These are phyloP conservation scores for Diaporthe vexans DNA, from an alignment of 2,329 filamentous ascomycete genomes.

Conservation along the genomic window DNA sequence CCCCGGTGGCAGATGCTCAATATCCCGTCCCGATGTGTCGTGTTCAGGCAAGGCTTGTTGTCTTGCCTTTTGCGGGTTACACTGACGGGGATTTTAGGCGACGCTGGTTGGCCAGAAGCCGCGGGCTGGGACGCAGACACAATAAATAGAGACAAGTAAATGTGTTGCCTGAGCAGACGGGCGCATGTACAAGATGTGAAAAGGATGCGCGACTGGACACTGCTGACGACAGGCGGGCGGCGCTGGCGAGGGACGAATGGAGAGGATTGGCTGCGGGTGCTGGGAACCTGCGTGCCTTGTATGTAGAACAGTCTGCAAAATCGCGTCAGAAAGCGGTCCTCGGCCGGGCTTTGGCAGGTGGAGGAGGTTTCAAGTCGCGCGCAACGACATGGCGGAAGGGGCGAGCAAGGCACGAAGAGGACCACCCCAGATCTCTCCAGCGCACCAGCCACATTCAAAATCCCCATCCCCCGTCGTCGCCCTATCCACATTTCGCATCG, in stretches of 20 bases:
- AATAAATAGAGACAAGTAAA: constrained; percentile 25
- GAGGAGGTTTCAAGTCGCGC: constrained; percentile 37
- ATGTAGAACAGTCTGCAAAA: constrained; percentile 51
- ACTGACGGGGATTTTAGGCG: constrained; percentile 36
- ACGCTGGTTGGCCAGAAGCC: constrained; percentile 37
- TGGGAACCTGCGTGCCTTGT: constrained; percentile 46
- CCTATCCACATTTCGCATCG: background rate
- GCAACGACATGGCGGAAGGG: constrained; percentile 27
- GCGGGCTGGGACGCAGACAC: constrained; percentile 29
- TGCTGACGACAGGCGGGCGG: constrained; percentile 28
- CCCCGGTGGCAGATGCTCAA: constrained; percentile 35
- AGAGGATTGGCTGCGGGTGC: constrained; percentile 48
- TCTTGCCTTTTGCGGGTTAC: constrained; percentile 41
- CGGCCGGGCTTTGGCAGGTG: constrained; percentile 40
- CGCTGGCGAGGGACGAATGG: constrained; percentile 37
- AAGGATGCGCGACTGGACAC: constrained; percentile 27
- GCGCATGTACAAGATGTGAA: background rate
- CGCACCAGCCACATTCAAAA: constrained; percentile 40
- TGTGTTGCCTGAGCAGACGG: constrained; percentile 10
- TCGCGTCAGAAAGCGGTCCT: constrained; percentile 54
- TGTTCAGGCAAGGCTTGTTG: constrained; percentile 38
- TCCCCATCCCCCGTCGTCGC: background rate
- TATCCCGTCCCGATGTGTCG: constrained; percentile 37
- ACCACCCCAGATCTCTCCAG: constrained; percentile 29
- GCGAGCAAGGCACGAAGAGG: constrained; percentile 4